Evolutionary conservation across 768 basidiomycete genomes (phyloP).

Genomic region (Megacollybia marginata): DNA sequence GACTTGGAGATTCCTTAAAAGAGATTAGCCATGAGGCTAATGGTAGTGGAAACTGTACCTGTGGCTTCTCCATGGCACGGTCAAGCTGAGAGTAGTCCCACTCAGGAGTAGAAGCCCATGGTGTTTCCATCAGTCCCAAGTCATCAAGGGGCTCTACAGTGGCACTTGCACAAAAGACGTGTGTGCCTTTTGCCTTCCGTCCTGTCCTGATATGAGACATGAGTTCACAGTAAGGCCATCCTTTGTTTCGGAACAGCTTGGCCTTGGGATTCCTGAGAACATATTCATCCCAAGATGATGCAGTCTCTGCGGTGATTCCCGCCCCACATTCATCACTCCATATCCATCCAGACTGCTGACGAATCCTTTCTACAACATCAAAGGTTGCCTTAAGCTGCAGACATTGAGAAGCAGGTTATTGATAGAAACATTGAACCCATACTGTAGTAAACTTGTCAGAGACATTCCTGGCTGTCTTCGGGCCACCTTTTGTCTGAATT

Average conservation of each 20-base stretch:
- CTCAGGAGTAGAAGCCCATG: no score
- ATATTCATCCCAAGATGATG: background rate
- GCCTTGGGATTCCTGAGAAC: no score
- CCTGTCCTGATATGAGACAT: background rate
- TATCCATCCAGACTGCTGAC: background rate
- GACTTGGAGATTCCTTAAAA: no score
- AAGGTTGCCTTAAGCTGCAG: background rate
- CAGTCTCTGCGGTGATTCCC: background rate
- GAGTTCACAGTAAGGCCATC: background rate
- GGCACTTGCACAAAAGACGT: no score
- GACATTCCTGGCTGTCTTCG: constrained; percentile 7
- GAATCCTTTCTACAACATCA: background rate
- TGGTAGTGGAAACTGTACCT: no score
- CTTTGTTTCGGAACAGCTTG: background rate
- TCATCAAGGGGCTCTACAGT: no score
- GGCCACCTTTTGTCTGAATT: constrained; percentile 2
- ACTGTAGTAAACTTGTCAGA: constrained; percentile 13
- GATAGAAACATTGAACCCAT: background rate
- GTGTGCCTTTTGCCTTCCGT: no score
- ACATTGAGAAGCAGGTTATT: background rate
- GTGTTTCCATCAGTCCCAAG: no score
- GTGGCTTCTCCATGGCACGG: no score
- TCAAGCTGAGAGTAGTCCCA: no score
- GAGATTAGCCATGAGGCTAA: no score
- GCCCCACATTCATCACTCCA: no score